A percentile compares a stretch with the other conserved stretches of the same genome.
These are phyloP conservation scores for Hirschfeldia incana DNA, from an alignment of 345 rosid species.

Conservation along the genomic window DNA sequence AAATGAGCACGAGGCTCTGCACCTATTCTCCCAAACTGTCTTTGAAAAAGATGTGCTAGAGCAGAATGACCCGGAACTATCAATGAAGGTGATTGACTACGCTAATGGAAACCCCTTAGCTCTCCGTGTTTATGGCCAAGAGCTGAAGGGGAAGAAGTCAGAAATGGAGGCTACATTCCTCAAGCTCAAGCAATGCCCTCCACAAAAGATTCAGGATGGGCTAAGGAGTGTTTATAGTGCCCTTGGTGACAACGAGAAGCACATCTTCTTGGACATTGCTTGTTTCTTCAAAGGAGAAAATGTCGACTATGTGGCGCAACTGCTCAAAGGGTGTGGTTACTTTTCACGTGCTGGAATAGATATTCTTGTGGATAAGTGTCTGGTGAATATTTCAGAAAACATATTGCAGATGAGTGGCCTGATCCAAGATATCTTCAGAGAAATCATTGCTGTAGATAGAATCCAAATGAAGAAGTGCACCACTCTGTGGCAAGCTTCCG, in stretches of 20 bases:
- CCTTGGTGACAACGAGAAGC: conserved; percentile 1
- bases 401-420: conserved; percentile 21
- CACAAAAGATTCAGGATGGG: neutral
- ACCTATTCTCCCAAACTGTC: neutral
- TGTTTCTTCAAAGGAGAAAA: conserved; percentile 19
- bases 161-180: neutral
- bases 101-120: conserved; percentile 36
- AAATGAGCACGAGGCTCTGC: neutral
- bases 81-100: neutral
- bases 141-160: neutral
- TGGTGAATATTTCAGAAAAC: conserved; percentile 5
- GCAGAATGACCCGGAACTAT: neutral
- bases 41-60: neutral
- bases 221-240: conserved; percentile 6
- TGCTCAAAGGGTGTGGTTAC: conserved; percentile 32
- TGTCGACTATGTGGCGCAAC: neutral
- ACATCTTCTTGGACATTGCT: conserved; percentile 21
- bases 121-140: neutral
- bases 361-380: conserved; percentile 35
- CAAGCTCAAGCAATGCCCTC: neutral
- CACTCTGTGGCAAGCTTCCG: conserved; percentile 21
- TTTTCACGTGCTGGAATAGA: conserved; percentile 23
- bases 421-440: conserved; percentile 27
- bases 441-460: conserved; percentile 12
- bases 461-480: neutral